Evolutionary conservation across 805 yeast genomes (phyloP).

Genomic region (Suhomyces vadensis): DNA sequence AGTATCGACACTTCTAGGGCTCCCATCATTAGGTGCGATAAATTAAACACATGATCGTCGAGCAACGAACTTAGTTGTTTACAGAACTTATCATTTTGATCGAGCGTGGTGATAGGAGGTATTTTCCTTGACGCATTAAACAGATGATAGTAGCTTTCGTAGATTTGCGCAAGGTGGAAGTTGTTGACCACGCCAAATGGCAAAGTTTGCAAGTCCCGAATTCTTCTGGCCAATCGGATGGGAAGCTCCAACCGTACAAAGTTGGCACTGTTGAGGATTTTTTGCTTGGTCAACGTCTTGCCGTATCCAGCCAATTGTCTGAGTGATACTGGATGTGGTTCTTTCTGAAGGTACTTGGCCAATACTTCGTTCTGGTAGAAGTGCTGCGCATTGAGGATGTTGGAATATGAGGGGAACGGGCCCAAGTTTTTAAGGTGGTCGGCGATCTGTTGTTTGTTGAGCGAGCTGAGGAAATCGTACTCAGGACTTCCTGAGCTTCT

Average conservation of each 20-base stretch:
- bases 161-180: slow-evolving; percentile 81
- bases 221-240: slow-evolving; percentile 76
- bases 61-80: slow-evolving; percentile 60
- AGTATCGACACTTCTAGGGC: slow-evolving; percentile 76
- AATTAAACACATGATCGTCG: slow-evolving; percentile 75
- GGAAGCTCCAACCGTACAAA: slow-evolving; percentile 87
- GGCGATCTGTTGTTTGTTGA: slow-evolving; percentile 30
- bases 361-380: slow-evolving; percentile 81
- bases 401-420: slow-evolving; percentile 43
- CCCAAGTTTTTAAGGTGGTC: slow-evolving; percentile 37
- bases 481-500: neutral
- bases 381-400: slow-evolving; percentile 60
- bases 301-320: slow-evolving; percentile 90
- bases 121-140: slow-evolving; percentile 82
- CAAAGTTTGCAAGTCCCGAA: slow-evolving; percentile 73
- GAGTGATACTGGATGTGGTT: slow-evolving; percentile 89
- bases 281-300: slow-evolving; percentile 69
- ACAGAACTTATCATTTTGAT: slow-evolving; percentile 77
- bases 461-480: slow-evolving; percentile 34
- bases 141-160: slow-evolving; percentile 84
- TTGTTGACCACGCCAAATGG: slow-evolving; percentile 86
- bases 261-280: slow-evolving; percentile 79
- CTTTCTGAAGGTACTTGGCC: slow-evolving; percentile 57
- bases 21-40: slow-evolving; percentile 92
- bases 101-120: slow-evolving; percentile 63